Conservation (phyloP, 768 basidiomycete genomes). For the Lactarius trivialis region DNA sequence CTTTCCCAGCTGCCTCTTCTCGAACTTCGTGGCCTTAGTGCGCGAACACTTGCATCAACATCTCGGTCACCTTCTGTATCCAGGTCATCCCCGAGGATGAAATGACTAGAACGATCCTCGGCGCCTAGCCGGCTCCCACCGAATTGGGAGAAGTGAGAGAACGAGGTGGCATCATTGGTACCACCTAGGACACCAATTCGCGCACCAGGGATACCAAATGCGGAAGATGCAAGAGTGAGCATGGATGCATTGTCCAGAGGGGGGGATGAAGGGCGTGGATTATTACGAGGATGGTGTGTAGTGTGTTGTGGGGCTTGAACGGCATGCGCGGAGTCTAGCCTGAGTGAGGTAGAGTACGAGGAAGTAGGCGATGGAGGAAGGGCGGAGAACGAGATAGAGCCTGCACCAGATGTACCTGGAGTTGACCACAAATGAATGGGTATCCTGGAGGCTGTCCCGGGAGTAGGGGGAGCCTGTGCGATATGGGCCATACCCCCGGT, state of each 20-base stretch:
- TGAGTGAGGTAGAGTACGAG: slow-evolving; percentile 38
- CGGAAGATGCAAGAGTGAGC: slow-evolving; percentile 89
- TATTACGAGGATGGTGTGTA: slow-evolving; percentile 89
- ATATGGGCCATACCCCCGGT: slow-evolving; percentile 86
- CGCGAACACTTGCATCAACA: slow-evolving; percentile 81
- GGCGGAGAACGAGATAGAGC: slow-evolving; percentile 69
- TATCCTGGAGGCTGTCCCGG: slow-evolving; percentile 47
- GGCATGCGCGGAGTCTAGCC: slow-evolving; percentile 29
- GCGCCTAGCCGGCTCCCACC: slow-evolving; percentile 30
- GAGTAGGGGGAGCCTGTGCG: slow-evolving; percentile 71
- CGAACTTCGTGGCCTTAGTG: slow-evolving; percentile 80
- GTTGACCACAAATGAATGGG: slow-evolving; percentile 44
- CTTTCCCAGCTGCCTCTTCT: slow-evolving; percentile 90
- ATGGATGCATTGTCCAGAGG: slow-evolving; percentile 90
- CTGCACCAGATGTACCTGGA: slow-evolving; percentile 44
- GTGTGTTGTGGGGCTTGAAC: slow-evolving; percentile 87
- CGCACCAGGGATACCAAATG: slow-evolving; percentile 66
- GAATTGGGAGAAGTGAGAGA: slow-evolving; percentile 58
- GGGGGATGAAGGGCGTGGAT: slow-evolving; percentile 87
- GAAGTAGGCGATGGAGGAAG: slow-evolving; percentile 44
- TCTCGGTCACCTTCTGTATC: slow-evolving; percentile 43
- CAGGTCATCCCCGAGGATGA: slow-evolving; percentile 43
- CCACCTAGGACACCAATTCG: slow-evolving; percentile 35
- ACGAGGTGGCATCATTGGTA: slow-evolving; percentile 42
- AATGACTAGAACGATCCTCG: slow-evolving; percentile 60